Percentiles rank a stretch among this genome's conserved stretches.
Evolutionary conservation across 2,329 filamentous ascomycete genomes (phyloP).

Genomic region (Fusarium algeriense): DNA sequence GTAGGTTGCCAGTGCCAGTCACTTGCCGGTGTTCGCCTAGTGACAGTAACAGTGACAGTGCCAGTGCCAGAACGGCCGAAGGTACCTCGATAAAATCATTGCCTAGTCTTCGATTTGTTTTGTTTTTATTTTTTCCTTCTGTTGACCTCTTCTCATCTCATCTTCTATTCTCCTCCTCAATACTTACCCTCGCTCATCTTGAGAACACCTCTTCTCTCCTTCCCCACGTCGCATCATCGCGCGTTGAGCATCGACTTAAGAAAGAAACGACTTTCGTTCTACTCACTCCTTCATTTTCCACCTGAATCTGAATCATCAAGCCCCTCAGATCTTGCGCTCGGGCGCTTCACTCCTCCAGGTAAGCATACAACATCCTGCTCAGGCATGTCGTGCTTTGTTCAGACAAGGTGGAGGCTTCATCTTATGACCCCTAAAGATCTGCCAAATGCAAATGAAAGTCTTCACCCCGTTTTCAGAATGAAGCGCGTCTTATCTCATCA

Average conservation of each 20-base stretch:
- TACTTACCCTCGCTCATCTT: neutral
- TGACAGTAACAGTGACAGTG: neutral
- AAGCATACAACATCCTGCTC: neutral
- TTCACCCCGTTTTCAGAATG: neutral
- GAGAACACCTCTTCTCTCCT: neutral
- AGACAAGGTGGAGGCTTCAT: neutral
- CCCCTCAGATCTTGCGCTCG: neutral
- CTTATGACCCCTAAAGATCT: neutral
- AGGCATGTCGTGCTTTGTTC: neutral
- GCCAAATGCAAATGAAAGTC: neutral
- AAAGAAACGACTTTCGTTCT: slow-evolving; percentile 22
- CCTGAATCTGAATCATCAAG: neutral
- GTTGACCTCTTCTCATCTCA: neutral
- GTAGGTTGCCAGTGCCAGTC: neutral
- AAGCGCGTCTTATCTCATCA: neutral
- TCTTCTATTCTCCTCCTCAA: neutral
- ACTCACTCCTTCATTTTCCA: neutral
- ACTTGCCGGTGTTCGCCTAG: neutral
- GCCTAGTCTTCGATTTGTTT: neutral
- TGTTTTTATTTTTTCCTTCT: neutral
- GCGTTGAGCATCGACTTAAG: slow-evolving; percentile 2
- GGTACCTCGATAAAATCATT: neutral
- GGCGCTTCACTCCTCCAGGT: slow-evolving; percentile 21
- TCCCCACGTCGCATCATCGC: slow-evolving; percentile 5
- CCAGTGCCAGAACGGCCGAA: neutral